Conservation (phyloP, 208 protist genomes). For the Strigomonas culicis region DNA sequence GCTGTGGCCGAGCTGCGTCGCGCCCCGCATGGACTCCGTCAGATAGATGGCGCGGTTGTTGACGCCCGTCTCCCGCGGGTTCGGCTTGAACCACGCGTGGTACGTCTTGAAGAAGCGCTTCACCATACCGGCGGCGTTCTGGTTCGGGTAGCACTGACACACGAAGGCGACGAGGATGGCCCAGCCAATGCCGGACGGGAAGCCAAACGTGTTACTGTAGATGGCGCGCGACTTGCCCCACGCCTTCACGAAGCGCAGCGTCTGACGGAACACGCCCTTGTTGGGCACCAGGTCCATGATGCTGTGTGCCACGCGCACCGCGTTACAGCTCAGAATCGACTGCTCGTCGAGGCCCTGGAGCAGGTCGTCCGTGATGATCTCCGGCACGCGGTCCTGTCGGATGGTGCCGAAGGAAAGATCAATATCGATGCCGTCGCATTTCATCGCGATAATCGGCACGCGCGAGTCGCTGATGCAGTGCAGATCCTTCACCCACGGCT, state of each 20-base stretch:
- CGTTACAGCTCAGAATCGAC: conserved; percentile 94
- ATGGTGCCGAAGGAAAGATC: conserved; percentile 96
- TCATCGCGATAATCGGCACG: conserved; percentile 97
- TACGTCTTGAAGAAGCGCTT: conserved; percentile 94
- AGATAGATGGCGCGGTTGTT: conserved; percentile 90
- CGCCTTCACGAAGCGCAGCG: conserved; percentile 95
- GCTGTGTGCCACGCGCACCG: conserved; percentile 94
- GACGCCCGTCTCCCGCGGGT: conserved; percentile 70
- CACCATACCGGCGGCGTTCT: conserved; percentile 90
- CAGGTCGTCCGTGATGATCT: conserved; percentile 92
- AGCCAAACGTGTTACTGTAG: conserved; percentile 97
- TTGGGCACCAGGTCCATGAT: conserved; percentile 97
- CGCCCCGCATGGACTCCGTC: conserved; percentile 70
- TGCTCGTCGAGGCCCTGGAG: conserved; percentile 93
- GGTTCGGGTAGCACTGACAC: conserved; percentile 97
- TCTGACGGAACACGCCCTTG: conserved; percentile 92
- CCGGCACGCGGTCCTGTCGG: conserved; percentile 79
- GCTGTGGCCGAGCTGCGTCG: conserved; percentile 60
- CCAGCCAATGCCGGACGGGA: conserved; percentile 96
- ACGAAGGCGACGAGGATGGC: conserved; percentile 96
- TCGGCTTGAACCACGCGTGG: conserved; percentile 88
- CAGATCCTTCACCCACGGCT: conserved; percentile 80
- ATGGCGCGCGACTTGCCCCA: conserved; percentile 95
- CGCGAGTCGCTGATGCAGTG: conserved; percentile 92
- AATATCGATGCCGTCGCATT: conserved; percentile 94